These are phyloP conservation scores for Geotrichum klebahnii DNA, from an alignment of 1,139 yeast species.

Conservation along the genomic window DNA sequence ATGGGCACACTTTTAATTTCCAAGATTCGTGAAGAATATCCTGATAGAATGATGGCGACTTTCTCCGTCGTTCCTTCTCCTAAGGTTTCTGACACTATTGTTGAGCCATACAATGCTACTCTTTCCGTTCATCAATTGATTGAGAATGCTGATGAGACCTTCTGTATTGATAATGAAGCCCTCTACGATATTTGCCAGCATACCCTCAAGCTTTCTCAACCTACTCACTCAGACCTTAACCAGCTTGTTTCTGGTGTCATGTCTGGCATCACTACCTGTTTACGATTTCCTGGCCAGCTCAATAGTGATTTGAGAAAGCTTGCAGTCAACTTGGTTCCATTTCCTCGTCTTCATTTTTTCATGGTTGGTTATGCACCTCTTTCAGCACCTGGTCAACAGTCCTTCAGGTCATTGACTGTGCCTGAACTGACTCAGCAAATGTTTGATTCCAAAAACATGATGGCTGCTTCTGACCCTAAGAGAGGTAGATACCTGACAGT, in stretches of 20 bases:
- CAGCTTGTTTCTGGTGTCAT: constrained; percentile 45
- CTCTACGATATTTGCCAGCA: constrained; percentile 44
- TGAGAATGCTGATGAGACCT: constrained; percentile 46
- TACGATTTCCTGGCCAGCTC: constrained; percentile 47
- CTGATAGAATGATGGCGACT: constrained; percentile 47
- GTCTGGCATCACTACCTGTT: constrained; percentile 47
- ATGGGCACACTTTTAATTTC: constrained; percentile 45
- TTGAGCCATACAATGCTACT: constrained; percentile 46
- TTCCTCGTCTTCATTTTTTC: constrained; percentile 47
- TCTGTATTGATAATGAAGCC: constrained; percentile 47
- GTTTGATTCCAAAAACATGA: constrained; percentile 44
- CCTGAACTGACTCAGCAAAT: constrained; percentile 47
- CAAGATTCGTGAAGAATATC: constrained; percentile 44
- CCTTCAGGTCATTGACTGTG: constrained; percentile 43
- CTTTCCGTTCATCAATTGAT: constrained; percentile 45
- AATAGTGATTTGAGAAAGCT: constrained; percentile 46
- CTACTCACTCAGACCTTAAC: constrained; percentile 44
- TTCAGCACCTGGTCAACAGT: constrained; percentile 39
- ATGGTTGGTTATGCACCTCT: constrained; percentile 48
- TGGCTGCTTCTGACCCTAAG: constrained; percentile 47
- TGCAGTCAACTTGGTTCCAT: constrained; percentile 47
- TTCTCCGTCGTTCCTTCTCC: constrained; percentile 47
- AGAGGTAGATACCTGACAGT: constrained; percentile 45
- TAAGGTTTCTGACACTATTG: constrained; percentile 45
- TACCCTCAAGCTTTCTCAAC: constrained; percentile 42